Evolutionary conservation across 2,329 filamentous ascomycete genomes (phyloP).

Genomic region (Xylariaceae sp.): DNA sequence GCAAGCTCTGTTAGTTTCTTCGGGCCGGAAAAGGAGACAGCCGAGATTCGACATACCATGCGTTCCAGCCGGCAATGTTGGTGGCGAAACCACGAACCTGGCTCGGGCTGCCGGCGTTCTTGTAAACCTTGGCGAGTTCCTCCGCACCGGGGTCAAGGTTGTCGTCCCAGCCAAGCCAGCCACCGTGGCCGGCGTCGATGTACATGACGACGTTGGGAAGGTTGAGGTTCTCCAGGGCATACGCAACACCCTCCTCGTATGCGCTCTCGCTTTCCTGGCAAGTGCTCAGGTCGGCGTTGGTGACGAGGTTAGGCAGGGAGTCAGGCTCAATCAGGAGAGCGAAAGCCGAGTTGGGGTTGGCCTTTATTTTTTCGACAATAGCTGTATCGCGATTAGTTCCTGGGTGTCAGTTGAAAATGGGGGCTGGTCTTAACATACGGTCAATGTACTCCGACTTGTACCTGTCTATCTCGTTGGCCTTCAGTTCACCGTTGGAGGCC

Average conservation of each 20-base stretch:
- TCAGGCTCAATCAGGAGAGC: conserved; percentile 58
- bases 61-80: conserved; percentile 63
- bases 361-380: conserved; percentile 47
- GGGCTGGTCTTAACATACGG: conserved; percentile 30
- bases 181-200: conserved; percentile 60
- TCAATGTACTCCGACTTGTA: conserved; percentile 60
- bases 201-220: conserved; percentile 63
- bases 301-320: conserved; percentile 62
- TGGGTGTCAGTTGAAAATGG: background rate
- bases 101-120: conserved; percentile 53
- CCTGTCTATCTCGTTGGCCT: conserved; percentile 51
- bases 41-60: conserved; percentile 40
- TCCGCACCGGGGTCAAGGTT: conserved; percentile 56
- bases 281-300: conserved; percentile 55
- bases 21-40: conserved; percentile 31
- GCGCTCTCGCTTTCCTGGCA: conserved; percentile 50
- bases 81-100: conserved; percentile 59
- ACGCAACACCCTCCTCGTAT: conserved; percentile 55
- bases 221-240: conserved; percentile 57
- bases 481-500: conserved; percentile 62
- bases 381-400: conserved; percentile 24
- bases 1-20: background rate
- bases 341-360: conserved; percentile 50
- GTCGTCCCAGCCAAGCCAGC: conserved; percentile 62
- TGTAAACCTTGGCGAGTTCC: conserved; percentile 54